A percentile compares a stretch with the other conserved stretches of the same genome.
phyloP scores from a whole-genome alignment of 2,329 filamentous ascomycete species.

The Mycosphaerella sp. region DNA sequence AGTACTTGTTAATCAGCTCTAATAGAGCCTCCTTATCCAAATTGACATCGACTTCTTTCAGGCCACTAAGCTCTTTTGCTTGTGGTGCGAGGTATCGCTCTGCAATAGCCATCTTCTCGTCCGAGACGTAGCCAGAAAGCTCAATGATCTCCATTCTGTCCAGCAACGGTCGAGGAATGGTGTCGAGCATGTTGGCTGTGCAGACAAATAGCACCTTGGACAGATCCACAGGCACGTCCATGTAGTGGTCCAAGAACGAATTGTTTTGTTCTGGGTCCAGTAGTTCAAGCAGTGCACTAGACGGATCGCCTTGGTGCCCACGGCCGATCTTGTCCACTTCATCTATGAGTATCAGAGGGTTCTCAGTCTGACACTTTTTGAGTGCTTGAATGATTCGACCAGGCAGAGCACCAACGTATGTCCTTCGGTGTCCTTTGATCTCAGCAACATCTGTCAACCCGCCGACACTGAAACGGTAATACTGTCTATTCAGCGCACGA shows the following conservation, averaged over 20 bases:
- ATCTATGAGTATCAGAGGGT: conserved; percentile 91
- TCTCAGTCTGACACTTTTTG: conserved; percentile 99
- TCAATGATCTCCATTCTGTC: conserved; percentile 98
- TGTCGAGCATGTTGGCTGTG: conserved; percentile 98
- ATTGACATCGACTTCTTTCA: conserved; percentile 86
- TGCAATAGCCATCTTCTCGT: conserved; percentile 99
- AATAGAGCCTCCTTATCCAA: conserved; percentile 82
- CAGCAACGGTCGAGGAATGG: conserved; percentile 84
- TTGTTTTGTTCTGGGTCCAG: conserved; percentile 96
- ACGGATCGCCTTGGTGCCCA: conserved; percentile 92
- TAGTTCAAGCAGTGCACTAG: conserved; percentile 85
- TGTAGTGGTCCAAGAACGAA: conserved; percentile 96
- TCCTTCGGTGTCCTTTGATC: conserved; percentile 95
- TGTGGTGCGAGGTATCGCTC: conserved; percentile 86
- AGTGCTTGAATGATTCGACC: conserved; percentile 96
- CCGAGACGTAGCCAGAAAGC: conserved; percentile 89
- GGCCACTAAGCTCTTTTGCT: conserved; percentile 86
- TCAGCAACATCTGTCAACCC: conserved; percentile 96
- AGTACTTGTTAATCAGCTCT: conserved; percentile 98
- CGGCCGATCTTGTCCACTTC: conserved; percentile 98
- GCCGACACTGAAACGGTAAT: conserved; percentile 97
- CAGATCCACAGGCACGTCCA: conserved; percentile 94
- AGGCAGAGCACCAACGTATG: conserved; percentile 91
- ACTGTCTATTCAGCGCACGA: conserved; percentile 85
- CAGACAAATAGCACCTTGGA: conserved; percentile 98